Conservation (phyloP, 2,329 filamentous ascomycete genomes). For the Alternaria longipes region DNA sequence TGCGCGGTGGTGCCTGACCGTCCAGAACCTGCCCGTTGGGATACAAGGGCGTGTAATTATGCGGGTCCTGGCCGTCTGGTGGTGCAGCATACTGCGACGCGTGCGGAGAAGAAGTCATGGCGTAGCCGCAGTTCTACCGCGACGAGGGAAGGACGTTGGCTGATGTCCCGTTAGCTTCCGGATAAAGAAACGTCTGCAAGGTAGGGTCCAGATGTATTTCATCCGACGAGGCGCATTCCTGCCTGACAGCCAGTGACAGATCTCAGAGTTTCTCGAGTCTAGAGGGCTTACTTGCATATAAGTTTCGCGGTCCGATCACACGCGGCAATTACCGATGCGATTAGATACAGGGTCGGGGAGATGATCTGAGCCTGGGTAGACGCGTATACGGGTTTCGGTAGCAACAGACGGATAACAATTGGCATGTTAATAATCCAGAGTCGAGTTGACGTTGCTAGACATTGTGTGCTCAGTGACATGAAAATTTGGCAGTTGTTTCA, state of each 20-base stretch:
- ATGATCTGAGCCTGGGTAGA: neutral
- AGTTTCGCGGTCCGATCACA: slow-evolving; percentile 15
- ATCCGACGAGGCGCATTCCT: neutral
- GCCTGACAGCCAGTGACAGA: slow-evolving; percentile 3
- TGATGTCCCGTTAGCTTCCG: slow-evolving; percentile 22
- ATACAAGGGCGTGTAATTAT: slow-evolving; percentile 47
- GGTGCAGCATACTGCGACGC: slow-evolving; percentile 31
- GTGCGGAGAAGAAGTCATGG: slow-evolving; percentile 21
- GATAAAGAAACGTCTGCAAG: slow-evolving; percentile 1
- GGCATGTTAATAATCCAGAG: neutral
- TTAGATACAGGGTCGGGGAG: neutral
- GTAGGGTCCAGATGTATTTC: slow-evolving; percentile 8
- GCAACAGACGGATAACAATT: neutral
- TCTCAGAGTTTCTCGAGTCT: neutral
- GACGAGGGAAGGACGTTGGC: slow-evolving; percentile 19
- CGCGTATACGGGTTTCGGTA: neutral
- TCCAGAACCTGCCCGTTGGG: slow-evolving; percentile 18
- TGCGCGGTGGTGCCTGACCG: slow-evolving; percentile 24
- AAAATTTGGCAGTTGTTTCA: neutral
- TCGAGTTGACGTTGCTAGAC: neutral
- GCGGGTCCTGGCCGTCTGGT: slow-evolving; percentile 32
- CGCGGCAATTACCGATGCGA: slow-evolving; percentile 10
- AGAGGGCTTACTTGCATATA: slow-evolving; percentile 2
- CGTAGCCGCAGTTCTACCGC: slow-evolving; percentile 27
- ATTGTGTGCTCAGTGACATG: neutral